Percentiles rank a stretch among this genome's conserved stretches.
These are phyloP conservation scores for Cryptococcus depauperatus DNA, from an alignment of 1,284 basidiomycete species.

Conservation along the genomic window DNA sequence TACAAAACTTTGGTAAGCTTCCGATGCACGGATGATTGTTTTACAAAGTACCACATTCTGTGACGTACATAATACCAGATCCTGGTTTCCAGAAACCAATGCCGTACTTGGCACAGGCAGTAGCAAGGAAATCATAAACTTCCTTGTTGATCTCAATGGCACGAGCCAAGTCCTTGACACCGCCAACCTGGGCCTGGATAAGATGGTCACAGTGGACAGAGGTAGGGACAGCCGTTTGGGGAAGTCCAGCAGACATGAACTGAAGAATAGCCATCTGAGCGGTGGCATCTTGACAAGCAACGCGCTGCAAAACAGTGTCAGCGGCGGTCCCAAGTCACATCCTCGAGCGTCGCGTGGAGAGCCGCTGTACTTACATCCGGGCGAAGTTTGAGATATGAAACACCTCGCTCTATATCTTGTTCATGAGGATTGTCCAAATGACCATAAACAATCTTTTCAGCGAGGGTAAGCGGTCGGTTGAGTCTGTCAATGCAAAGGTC, in stretches of 20 bases:
- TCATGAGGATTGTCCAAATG: constrained; percentile 90
- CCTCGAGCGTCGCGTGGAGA: neutral
- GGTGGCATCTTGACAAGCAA: constrained; percentile 98
- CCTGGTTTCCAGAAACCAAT: constrained; percentile 86
- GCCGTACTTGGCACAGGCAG: constrained; percentile 94
- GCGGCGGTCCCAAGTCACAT: neutral
- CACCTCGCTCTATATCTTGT: constrained; percentile 79
- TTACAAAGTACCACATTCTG: neutral
- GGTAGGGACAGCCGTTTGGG: constrained; percentile 92
- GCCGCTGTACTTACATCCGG: constrained; percentile 65
- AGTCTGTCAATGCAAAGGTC: constrained; percentile 53
- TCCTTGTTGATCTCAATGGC: constrained; percentile 95
- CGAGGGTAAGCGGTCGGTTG: constrained; percentile 85
- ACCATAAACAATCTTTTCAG: constrained; percentile 98
- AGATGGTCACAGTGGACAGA: constrained; percentile 99
- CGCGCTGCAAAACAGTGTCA: constrained; percentile 58
- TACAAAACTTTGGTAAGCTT: neutral
- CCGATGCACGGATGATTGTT: neutral
- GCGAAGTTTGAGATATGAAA: constrained; percentile 88
- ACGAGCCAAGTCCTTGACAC: constrained; percentile 84
- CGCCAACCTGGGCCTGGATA: constrained; percentile 94
- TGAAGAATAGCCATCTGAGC: constrained; percentile 99
- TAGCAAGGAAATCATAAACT: constrained; percentile 99
- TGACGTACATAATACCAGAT: constrained; percentile 59
- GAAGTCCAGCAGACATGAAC: constrained; percentile 99